Evolutionary conservation across 2,329 filamentous ascomycete species (phyloP), one percentile per base, ranked within the genome.

Genomic region (Aspergillus flavus): DNA sequence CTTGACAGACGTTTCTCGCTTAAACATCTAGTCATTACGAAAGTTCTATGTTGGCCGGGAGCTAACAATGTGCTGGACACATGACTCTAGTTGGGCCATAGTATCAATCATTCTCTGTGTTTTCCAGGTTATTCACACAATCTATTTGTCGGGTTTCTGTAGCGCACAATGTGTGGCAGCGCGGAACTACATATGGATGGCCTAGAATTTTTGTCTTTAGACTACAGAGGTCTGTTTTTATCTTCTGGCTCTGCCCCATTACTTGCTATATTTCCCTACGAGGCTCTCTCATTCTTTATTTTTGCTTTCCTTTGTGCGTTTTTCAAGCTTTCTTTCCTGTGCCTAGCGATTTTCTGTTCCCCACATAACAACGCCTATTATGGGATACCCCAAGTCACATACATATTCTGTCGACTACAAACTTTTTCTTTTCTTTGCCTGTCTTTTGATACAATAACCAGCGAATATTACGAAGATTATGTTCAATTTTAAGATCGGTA

Each of bases 321-420:
- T 64, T 45, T 61, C 59, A 62, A 30, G 28, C 55, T 61, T 65
- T 45, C 30, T 50, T 57, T 32, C 14, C 14, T 21, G 19, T 52
- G 26, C 62, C 53, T 60, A 28, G 19, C 43, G 52, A 55, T 39
- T 23, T 39, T n/a, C 14, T 55, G 19, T 43, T 57, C 45, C 23
- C 41, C 34, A 61, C 28, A 45, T 50, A 21, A 28, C 32, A 61
- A 23, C 62, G 46, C 55, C 59, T 16, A 50, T 64, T 16, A 50
- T 64, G 71, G 70, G 72, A 74, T 76, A 74, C 73, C 73, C 73
- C 69, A 69, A 71, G 64, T 68, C 68, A 68, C 65, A 61, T 64
- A 52, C 64, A 36, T 52, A 64, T 59, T 61, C 26, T 57, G 58
- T 48, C 58, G 60, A n/a, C 58, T 61, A 59, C 57, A 50, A 26